Base-by-base conservation (phyloP, 306 rosid species). In the Pterocarpus santalinus region DNA sequence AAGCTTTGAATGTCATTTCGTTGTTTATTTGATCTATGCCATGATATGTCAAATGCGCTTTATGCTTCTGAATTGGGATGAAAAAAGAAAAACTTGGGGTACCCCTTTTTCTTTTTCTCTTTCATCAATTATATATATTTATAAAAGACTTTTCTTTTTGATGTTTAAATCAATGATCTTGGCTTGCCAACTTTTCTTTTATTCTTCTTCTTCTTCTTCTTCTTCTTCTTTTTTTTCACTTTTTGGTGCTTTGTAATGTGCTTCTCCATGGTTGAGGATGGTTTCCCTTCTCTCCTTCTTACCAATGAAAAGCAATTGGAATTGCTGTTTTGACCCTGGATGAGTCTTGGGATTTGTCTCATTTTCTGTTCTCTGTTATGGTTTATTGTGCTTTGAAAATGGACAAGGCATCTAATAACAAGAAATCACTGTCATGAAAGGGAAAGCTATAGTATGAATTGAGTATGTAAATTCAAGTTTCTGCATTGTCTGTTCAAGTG, bases 311-410 rank as follows among this genome's bases (percentile, higher is more conserved):
- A n/a, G 53, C 75, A 70, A 41, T 72, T 44, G 51, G 9, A 44
- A 14, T 36, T 78, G 56, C 14, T 56, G 47, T 44, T 55, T 77
- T 69, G 69, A 49, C 51, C 28, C 12, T 13, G 44, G 33, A 62
- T 67, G 38, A 66, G 60, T 32, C 51, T 56, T 22, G 49, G 77
- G 62, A 35, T 22, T 64, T 76, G 28, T 64, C 38, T 28, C n/a
- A 15, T 67, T 64, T 16, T 16, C 33, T 52, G 49, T 73, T 64
- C 1, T 46, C 0, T n/a, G 10, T 35, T 80, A 17, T 73, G 36
- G 61, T 16, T 64, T 72, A 55, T 51, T 81, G 68, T 53, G 68
- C 51, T 53, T 72, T 72, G 32, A 52, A 41, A 73, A 72, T 81
- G 35, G 53, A 44, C 9, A 51, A 22, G 34, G 17, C 1, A 34